phyloP scores from a whole-genome alignment of 2,329 filamentous ascomycete genomes.

The Helotiales sp. region DNA sequence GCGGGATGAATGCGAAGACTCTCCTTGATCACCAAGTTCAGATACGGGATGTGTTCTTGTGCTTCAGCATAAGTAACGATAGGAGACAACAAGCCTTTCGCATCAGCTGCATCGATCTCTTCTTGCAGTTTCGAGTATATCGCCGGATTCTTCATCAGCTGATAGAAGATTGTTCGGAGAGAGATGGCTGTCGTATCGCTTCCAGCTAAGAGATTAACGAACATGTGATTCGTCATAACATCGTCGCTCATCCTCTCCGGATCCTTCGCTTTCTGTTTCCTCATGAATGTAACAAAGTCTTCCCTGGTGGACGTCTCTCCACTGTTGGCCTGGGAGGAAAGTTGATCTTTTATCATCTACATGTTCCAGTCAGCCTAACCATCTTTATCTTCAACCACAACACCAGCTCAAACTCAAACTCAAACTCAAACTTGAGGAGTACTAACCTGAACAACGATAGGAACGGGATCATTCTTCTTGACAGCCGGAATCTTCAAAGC shows the following conservation, averaged over 20 bases:
- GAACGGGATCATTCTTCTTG: not conserved
- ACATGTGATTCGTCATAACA: slow-evolving; percentile 8
- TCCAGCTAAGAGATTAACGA: slow-evolving; percentile 13
- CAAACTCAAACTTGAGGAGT: not conserved
- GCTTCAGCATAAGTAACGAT: not conserved
- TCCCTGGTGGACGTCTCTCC: not conserved
- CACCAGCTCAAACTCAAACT: not conserved
- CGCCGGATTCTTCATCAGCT: slow-evolving; percentile 14
- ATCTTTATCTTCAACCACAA: no score
- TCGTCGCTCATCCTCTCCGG: not conserved
- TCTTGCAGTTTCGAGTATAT: slow-evolving; percentile 6
- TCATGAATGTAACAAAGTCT: slow-evolving; percentile 1
- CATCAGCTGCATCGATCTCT: slow-evolving; percentile 12
- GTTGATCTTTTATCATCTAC: not conserved
- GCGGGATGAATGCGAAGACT: not conserved
- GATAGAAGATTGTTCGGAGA: slow-evolving; percentile 18
- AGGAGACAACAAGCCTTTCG: slow-evolving; percentile 4
- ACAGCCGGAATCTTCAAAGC: not conserved
- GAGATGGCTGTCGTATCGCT: slow-evolving; percentile 19
- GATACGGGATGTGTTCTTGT: not conserved
- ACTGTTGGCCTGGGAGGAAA: not conserved
- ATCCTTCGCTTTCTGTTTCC: slow-evolving; percentile 1
- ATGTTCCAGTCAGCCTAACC: no score
- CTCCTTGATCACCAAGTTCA: slow-evolving; percentile 1
- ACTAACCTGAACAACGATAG: not conserved